Base-by-base conservation (phyloP, 257 asterid genomes). In the Petunia secreta region DNA sequence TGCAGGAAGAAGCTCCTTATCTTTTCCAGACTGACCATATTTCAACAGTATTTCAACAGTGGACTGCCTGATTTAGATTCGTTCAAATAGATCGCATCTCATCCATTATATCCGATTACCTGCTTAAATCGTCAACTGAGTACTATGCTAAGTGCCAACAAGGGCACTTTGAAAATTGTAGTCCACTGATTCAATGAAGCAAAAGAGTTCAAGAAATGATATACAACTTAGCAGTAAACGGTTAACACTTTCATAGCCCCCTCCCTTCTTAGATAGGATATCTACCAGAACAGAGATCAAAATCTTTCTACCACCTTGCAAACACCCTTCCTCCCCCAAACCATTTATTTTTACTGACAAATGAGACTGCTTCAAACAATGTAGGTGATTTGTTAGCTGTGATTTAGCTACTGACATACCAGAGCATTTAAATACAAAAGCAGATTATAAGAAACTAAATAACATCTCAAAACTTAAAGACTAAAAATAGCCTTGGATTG, bases 341-440 rank as follows among this genome's bases (percentile, higher is more conserved):
- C 62, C 11, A 3, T 14, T 48, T 15, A 36, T 50, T 48, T 25
- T 48, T 50, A 11, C 62, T 50, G 53, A 62, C 44, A 50, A 60
- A 73, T 15, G 44, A 50, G 1, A 73, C 75, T 14, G 75, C 77
- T 25, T 71, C 77, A 48, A 25, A 34, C 34, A 46, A 63, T 25
- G 43, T 40, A 66, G 5, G 36, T 37, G 7, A 39, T 39, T 43
- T 38, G 43, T 14, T 11, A 50, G 60, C 1, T 0, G 34, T 11
- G 34, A 34, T 50, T 73, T 34, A 50, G 77, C 13, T 11, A 73
- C 3, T 50, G 78, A 73, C 46, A 2, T 73, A 44, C 52, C 34
- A 73, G 7, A 1, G 62, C 36, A 52, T 48, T 50, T 25, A 13
- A 73, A 52, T 34, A 37, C 78, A 73, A 73, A 48, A 3, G 40